phyloP scores from a whole-genome alignment of 257 asterid species.

The Cinchona pubescens region DNA sequence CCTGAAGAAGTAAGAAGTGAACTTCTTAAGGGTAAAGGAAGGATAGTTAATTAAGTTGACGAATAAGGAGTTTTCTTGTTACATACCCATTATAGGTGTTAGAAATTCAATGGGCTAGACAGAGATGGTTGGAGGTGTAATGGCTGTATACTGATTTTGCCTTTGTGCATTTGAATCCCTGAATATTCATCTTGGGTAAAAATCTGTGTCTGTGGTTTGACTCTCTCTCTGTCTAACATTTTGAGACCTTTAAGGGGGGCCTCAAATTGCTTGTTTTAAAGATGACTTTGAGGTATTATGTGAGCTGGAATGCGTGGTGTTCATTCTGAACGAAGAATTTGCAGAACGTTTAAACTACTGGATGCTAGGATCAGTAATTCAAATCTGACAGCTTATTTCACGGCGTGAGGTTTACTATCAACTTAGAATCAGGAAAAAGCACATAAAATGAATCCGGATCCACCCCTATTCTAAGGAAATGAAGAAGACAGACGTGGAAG shows the following conservation, averaged over 20 bases:
- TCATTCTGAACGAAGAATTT: too few species aligned
- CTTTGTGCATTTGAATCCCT: background rate
- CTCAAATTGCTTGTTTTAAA: background rate
- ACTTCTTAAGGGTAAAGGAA: slow-evolving; percentile 6
- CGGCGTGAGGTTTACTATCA: too few species aligned
- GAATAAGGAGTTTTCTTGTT: slow-evolving; percentile 2
- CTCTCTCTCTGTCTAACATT: background rate
- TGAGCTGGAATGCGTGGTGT: too few species aligned
- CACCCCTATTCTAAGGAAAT: background rate
- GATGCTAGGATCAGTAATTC: too few species aligned
- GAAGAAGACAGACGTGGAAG: too few species aligned
- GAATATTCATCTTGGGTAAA: background rate
- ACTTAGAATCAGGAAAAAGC: too few species aligned
- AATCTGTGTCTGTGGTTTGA: too few species aligned
- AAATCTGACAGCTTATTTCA: background rate
- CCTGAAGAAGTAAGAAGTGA: slow-evolving; percentile 21
- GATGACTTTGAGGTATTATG: too few species aligned
- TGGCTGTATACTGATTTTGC: background rate
- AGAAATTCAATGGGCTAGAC: background rate
- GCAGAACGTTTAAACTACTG: too few species aligned
- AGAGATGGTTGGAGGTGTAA: background rate
- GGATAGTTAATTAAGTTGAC: slow-evolving; percentile 7
- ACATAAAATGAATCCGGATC: background rate
- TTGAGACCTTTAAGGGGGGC: background rate
- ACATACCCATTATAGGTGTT: background rate